phyloP scores from a whole-genome alignment of 2,329 filamentous ascomycete genomes.

The Cercospora zeina region DNA sequence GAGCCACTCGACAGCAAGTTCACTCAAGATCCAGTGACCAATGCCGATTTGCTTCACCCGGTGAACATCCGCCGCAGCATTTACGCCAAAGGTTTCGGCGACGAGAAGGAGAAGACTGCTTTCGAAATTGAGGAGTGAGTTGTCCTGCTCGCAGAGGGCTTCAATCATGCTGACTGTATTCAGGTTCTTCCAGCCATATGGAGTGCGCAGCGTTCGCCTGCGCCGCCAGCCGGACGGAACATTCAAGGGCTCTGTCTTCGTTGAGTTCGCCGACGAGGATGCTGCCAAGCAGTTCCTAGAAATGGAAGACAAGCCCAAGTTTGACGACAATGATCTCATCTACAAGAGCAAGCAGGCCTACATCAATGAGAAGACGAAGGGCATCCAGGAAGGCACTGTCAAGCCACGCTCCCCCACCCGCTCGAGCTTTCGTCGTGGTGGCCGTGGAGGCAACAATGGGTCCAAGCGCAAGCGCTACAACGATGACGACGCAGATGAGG shows the following conservation, averaged over 20 bases:
- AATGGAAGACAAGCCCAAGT: slow-evolving; percentile 78
- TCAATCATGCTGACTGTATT: slow-evolving; percentile 2
- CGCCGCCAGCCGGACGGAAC: slow-evolving; percentile 69
- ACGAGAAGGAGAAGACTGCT: slow-evolving; percentile 79
- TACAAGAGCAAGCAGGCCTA: slow-evolving; percentile 90
- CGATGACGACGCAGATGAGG: slow-evolving; percentile 27
- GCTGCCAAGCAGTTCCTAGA: slow-evolving; percentile 76
- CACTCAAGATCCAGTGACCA: slow-evolving; percentile 54
- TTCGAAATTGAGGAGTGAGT: slow-evolving; percentile 77
- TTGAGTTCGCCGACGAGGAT: slow-evolving; percentile 83
- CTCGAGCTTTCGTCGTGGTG: slow-evolving; percentile 36
- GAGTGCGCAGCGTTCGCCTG: slow-evolving; percentile 80
- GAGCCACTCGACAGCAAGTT: slow-evolving; percentile 59
- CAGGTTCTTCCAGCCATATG: slow-evolving; percentile 76
- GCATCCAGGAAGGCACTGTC: slow-evolving; percentile 48
- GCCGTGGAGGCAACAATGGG: slow-evolving; percentile 35
- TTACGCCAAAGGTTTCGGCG: slow-evolving; percentile 93
- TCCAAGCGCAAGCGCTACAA: slow-evolving; percentile 34
- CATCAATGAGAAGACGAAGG: slow-evolving; percentile 55
- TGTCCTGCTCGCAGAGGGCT: background rate
- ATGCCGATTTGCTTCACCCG: slow-evolving; percentile 59
- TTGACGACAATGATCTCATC: slow-evolving; percentile 74
- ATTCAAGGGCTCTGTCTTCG: slow-evolving; percentile 97
- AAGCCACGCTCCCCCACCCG: slow-evolving; percentile 39
- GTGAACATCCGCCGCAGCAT: slow-evolving; percentile 71